phyloP scores from a whole-genome alignment of 1,284 basidiomycete genomes.

The Peniophora sp. region DNA sequence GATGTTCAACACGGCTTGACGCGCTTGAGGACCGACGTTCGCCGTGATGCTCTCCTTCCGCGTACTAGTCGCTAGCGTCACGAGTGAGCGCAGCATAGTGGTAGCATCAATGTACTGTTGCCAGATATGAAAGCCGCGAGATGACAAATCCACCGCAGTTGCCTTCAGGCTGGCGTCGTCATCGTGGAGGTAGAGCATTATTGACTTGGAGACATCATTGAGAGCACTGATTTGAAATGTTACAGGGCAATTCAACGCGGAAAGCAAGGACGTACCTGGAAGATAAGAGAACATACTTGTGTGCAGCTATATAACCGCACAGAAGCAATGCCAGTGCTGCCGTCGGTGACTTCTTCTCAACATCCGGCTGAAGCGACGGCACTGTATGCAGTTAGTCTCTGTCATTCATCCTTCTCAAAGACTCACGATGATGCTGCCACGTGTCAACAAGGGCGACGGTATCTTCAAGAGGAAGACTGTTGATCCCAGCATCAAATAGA shows the following conservation, averaged over 20 bases:
- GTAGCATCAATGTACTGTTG: slow-evolving; percentile 92
- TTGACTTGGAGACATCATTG: slow-evolving; percentile 78
- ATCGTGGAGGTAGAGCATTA: slow-evolving; percentile 71
- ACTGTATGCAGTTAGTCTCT: slow-evolving; percentile 36
- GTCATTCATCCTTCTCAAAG: slow-evolving; percentile 6
- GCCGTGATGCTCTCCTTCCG: slow-evolving; percentile 65
- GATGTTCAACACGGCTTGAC: slow-evolving; percentile 79
- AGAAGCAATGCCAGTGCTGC: slow-evolving; percentile 71
- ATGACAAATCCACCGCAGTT: slow-evolving; percentile 85
- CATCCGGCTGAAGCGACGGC: slow-evolving; percentile 55
- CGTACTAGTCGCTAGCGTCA: slow-evolving; percentile 68
- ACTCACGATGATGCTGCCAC: slow-evolving; percentile 63
- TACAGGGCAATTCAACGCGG: too few relatives aligned
- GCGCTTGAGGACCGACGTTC: slow-evolving; percentile 61
- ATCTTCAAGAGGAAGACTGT: slow-evolving; percentile 59
- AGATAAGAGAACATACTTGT: slow-evolving; percentile 74
- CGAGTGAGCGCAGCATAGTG: slow-evolving; percentile 81
- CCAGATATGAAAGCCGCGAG: slow-evolving; percentile 88
- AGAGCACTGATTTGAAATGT: slow-evolving; percentile 53
- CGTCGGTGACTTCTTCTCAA: slow-evolving; percentile 41
- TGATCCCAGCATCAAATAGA: slow-evolving; percentile 70
- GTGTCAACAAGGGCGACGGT: slow-evolving; percentile 51
- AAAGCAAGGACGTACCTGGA: slow-evolving; percentile 60
- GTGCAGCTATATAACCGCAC: slow-evolving; percentile 77
- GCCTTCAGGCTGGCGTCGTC: slow-evolving; percentile 56